Conservation (phyloP, 768 basidiomycete species). For the Serendipita sp. region DNA sequence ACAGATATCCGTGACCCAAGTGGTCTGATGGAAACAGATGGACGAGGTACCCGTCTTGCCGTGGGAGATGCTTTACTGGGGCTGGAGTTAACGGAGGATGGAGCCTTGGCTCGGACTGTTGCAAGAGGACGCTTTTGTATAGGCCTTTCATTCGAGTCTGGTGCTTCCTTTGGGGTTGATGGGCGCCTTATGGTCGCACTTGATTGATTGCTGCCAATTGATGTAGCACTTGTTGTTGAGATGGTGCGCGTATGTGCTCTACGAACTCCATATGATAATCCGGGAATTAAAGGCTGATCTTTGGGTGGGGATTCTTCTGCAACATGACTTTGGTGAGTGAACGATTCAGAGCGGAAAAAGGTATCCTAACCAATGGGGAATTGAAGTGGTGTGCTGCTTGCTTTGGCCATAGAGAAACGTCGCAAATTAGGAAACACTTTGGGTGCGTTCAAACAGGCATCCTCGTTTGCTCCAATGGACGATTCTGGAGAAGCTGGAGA, state of each 20-base stretch:
- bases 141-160: background rate
- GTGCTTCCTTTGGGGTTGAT: background rate
- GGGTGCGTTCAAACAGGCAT: background rate
- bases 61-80: background rate
- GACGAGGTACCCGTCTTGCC: background rate
- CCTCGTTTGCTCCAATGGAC: background rate
- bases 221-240: background rate
- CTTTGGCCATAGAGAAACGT: constrained; percentile 2
- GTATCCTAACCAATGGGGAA: background rate
- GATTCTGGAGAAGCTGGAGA: constrained; percentile 1
- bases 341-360: background rate
- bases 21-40: background rate
- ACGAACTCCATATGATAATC: background rate
- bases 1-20: background rate
- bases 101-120: background rate
- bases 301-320: background rate
- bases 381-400: background rate
- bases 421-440: background rate
- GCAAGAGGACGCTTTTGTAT: background rate
- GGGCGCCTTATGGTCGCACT: background rate
- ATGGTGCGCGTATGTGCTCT: background rate
- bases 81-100: background rate
- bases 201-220: background rate
- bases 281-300: background rate
- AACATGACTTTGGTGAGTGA: background rate